Evolutionary conservation across 257 asterid genomes (phyloP), one percentile per base, ranked within the genome.

Genomic region (Solanum paucissectum): DNA sequence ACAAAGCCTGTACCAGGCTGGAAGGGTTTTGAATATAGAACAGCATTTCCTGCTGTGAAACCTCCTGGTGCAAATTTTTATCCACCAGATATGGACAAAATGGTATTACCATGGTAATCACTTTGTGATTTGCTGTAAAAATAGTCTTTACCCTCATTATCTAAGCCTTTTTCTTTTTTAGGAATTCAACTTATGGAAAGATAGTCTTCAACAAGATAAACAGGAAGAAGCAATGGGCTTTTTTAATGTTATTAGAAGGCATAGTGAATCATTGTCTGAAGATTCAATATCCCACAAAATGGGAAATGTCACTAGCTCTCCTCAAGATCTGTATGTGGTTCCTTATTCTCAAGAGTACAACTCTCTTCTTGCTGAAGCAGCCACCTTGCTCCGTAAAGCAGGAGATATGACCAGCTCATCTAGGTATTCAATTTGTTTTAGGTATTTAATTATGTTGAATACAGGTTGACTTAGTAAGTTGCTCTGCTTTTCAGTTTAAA

Each of bases 1-100:
- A 92, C 98, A 87, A 93, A 94, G 92, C 89, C 93, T 27, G 94
- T 94, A 86, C 89, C 88, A 29, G 98, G 96, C 40, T 97, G 99
- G 99, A 92, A 94, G 88, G 99, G 99, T 88, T 82, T 97, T 69
- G 93, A 95, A 90, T 97, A 95, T 86, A 92, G 93, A 91, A 33
- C 92, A 58, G 93, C 98, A 90, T 97, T 95, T 92, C 98, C 99
- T 40, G 77, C 90, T 91, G 87, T 73, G 38, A 95, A 94, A 92
- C 98, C 99, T 89, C 92, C 95, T 20, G 96, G 99, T 72, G 99
- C 99, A 88, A 97, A 93, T 90, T 97, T 97, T 88, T 95, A 97
- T 87, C 99, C 99, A 83, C 95, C 98, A 58, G 98, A 95, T 90
- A 97, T 97, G 99, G 96, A 94, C 90, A 97, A 95, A 94, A 87